These are phyloP conservation scores for Chytridium lagenaria DNA, from an alignment of 371 early-diverging fungal genomes.

Conservation along the genomic window DNA sequence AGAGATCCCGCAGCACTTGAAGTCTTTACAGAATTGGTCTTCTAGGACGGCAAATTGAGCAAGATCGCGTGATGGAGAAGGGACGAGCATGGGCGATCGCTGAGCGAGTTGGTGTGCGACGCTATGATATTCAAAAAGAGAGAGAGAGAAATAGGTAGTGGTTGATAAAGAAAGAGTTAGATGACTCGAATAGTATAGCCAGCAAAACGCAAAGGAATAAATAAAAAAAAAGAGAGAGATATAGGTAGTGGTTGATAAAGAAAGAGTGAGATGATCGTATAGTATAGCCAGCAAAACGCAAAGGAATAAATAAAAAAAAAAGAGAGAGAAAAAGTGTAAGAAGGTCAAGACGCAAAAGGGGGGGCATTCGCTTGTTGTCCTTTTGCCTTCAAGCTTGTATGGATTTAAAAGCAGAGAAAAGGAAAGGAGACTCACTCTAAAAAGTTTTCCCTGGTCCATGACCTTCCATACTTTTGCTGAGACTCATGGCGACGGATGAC, in stretches of 20 bases:
- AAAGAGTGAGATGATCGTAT: too few species aligned
- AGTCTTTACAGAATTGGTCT: slow-evolving; percentile 87
- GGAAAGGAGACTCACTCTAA: slow-evolving; percentile 27
- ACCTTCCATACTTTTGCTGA: slow-evolving; percentile 28
- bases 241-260: background rate
- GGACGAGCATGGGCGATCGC: slow-evolving; percentile 39
- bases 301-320: background rate
- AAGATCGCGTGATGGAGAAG: slow-evolving; percentile 64
- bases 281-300: background rate
- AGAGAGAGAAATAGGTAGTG: too few species aligned
- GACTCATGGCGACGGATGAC: slow-evolving; percentile 31
- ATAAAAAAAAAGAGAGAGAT: background rate
- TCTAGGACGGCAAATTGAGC: slow-evolving; percentile 84
- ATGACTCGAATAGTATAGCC: background rate
- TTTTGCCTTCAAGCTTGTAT: too few species aligned
- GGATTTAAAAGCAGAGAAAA: background rate
- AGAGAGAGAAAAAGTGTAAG: background rate
- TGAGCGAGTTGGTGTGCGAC: slow-evolving; percentile 33
- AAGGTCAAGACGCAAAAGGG: background rate
- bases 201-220: background rate
- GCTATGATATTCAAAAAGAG: background rate
- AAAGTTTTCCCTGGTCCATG: slow-evolving; percentile 33
- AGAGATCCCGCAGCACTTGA: slow-evolving; percentile 86
- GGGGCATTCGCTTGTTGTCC: background rate
- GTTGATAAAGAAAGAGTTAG: background rate